Evolutionary conservation across 805 yeast species (phyloP).

Genomic region (Naumovozyma dairenensis): DNA sequence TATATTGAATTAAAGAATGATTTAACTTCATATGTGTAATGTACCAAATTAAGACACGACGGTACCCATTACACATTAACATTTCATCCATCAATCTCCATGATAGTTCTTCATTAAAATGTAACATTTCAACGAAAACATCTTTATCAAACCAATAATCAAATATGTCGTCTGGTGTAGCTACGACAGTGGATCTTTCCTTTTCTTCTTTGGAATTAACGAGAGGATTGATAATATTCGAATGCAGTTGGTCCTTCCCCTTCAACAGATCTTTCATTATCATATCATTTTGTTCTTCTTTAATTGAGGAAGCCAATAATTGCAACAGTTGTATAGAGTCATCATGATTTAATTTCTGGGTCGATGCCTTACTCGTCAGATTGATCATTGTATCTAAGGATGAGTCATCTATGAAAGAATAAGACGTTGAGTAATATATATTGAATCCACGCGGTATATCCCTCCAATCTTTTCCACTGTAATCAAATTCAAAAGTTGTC

Average conservation of each 20-base stretch:
- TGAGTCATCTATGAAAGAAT: conserved; percentile 14
- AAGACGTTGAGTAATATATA: conserved; percentile 25
- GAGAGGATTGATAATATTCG: background rate
- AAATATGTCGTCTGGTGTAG: conserved; percentile 44
- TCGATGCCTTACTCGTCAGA: conserved; percentile 15
- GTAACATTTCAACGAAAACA: conserved; percentile 44
- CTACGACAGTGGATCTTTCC: conserved; percentile 2
- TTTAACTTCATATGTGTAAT: conserved; percentile 52
- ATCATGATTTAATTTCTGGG: conserved; percentile 8
- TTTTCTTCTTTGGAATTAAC: background rate
- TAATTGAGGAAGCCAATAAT: conserved; percentile 46
- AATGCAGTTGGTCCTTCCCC: conserved; percentile 5
- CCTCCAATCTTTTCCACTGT: conserved; percentile 60
- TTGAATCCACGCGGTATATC: conserved; percentile 59
- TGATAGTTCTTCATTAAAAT: conserved; percentile 42
- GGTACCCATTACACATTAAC: conserved; percentile 55
- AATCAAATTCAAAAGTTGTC: conserved; percentile 41
- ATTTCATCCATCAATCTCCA: conserved; percentile 57
- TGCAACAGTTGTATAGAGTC: conserved; percentile 14
- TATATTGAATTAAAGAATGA: conserved; percentile 48
- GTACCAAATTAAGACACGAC: conserved; percentile 58
- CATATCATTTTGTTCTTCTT: conserved; percentile 32
- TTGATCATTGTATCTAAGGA: conserved; percentile 6
- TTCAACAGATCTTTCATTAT: conserved; percentile 12
- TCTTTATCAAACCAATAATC: conserved; percentile 34